phyloP scores from a whole-genome alignment of 2,329 filamentous ascomycete species.

The Cercospora nicotianae region DNA sequence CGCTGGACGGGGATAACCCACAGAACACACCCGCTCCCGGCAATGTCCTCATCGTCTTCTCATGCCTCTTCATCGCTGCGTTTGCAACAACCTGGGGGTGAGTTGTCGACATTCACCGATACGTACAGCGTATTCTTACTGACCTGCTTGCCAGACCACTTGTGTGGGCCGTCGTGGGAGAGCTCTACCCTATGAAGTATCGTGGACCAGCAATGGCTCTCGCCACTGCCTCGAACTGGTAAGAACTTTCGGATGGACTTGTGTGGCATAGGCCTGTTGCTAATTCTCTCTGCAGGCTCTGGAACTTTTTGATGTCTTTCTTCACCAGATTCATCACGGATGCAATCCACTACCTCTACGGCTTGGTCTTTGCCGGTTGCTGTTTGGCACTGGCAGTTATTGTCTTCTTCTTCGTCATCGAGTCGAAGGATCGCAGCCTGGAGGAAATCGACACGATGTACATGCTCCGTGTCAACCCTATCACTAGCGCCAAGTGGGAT shows the following conservation, averaged over 20 bases:
- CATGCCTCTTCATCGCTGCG: constrained; percentile 40
- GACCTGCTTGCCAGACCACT: constrained; percentile 18
- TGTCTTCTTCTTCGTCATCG: constrained; percentile 44
- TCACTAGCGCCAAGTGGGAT: constrained; percentile 36
- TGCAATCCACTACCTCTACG: constrained; percentile 44
- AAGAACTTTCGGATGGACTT: not conserved
- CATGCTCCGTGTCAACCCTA: constrained; percentile 38
- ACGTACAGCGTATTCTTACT: not conserved
- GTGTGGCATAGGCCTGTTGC: not conserved
- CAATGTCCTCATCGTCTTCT: constrained; percentile 40
- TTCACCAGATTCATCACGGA: constrained; percentile 43
- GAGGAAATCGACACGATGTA: constrained; percentile 47
- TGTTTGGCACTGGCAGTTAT: constrained; percentile 37
- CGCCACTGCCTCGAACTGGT: constrained; percentile 48
- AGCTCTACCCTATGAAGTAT: constrained; percentile 41
- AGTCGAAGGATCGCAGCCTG: constrained; percentile 40
- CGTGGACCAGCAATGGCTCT: constrained; percentile 48
- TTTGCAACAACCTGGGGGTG: constrained; percentile 41
- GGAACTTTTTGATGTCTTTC: constrained; percentile 39
- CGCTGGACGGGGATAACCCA: constrained; percentile 26
- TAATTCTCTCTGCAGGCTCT: constrained; percentile 17
- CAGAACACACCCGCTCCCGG: constrained; percentile 32
- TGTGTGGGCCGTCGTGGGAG: constrained; percentile 40
- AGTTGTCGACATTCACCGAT: not conserved
- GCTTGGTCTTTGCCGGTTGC: constrained; percentile 43